Evolutionary conservation across 305 asterid genomes (phyloP).

Genomic region (Rubia occidens): DNA sequence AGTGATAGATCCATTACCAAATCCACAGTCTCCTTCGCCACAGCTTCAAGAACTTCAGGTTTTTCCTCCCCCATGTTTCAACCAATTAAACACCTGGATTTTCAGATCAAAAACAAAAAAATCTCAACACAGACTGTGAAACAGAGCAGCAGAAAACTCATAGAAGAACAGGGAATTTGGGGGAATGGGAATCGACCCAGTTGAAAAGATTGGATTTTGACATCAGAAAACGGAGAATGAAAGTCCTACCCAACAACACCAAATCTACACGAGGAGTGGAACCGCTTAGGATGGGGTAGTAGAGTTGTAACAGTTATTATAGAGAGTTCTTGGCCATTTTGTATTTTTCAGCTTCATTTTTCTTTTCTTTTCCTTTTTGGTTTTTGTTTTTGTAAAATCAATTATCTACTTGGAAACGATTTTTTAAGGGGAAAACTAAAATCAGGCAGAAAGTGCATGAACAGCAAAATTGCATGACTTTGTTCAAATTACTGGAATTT

Average conservation of each 20-base stretch:
- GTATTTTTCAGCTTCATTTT: not conserved
- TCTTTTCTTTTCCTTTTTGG: not conserved
- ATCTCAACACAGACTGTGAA: conserved; percentile 12
- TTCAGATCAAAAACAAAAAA: conserved; percentile 29
- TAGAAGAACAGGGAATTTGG: conserved; percentile 5
- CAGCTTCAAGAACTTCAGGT: conserved; percentile 95
- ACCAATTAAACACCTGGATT: conserved; percentile 14
- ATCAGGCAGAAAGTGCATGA: conserved; percentile 1
- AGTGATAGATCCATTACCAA: conserved; percentile 90
- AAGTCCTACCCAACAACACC: conserved; percentile 51
- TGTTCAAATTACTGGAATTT: not conserved
- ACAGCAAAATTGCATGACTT: not conserved
- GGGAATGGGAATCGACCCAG: conserved; percentile 17
- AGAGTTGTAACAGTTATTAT: conserved; percentile 29
- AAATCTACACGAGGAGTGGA: conserved; percentile 51
- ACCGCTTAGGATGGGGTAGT: conserved; percentile 29
- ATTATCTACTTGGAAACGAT: not conserved
- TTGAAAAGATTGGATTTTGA: conserved; percentile 22
- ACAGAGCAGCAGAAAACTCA: conserved; percentile 22
- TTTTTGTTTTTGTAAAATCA: not conserved
- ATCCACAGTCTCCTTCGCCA: conserved; percentile 92
- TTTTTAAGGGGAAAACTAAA: not conserved
- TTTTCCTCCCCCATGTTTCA: conserved; percentile 69
- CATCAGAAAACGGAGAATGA: conserved; percentile 22
- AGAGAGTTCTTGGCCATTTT: conserved; percentile 11